A percentile compares a stretch with the other conserved stretches of the same genome.
phyloP scores from a whole-genome alignment of 2,329 filamentous ascomycete genomes.

The Ophiosphaerella narmari region DNA sequence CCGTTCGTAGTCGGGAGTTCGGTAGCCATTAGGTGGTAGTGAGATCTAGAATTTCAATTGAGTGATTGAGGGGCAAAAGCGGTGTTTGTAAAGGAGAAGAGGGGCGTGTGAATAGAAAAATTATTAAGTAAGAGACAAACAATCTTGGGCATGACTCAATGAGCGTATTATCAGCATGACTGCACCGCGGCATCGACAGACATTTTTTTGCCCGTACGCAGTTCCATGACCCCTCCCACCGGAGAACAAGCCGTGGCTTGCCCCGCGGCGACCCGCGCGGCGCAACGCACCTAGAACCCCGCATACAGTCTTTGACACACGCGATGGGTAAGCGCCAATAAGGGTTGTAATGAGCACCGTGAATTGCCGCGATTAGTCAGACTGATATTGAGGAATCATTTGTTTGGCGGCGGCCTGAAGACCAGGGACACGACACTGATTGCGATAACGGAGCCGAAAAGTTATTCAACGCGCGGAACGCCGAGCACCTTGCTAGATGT shows the following conservation, averaged over 20 bases:
- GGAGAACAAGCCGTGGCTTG: slow-evolving; percentile 15
- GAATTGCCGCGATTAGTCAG: slow-evolving; percentile 33
- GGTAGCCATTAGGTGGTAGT: slow-evolving; percentile 46
- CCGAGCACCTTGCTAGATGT: slow-evolving; percentile 18
- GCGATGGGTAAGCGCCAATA: slow-evolving; percentile 19
- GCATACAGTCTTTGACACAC: slow-evolving; percentile 30
- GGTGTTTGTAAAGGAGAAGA: slow-evolving; percentile 1
- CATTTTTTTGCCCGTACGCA: slow-evolving; percentile 29
- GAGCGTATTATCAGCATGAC: slow-evolving; percentile 30
- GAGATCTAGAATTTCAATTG: background rate
- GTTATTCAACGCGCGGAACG: slow-evolving; percentile 10
- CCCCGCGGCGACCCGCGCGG: slow-evolving; percentile 18
- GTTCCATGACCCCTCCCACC: slow-evolving; percentile 20
- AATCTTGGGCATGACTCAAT: slow-evolving; percentile 24
- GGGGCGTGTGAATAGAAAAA: background rate
- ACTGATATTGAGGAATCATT: background rate
- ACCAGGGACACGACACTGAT: slow-evolving; percentile 17
- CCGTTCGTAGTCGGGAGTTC: slow-evolving; percentile 56
- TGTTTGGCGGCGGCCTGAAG: background rate
- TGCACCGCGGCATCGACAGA: slow-evolving; percentile 24
- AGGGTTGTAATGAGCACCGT: slow-evolving; percentile 16
- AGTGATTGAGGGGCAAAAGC: background rate
- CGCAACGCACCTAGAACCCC: slow-evolving; percentile 18
- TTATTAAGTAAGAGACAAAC: slow-evolving; percentile 6
- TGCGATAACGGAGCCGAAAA: slow-evolving; percentile 14